Conservation (phyloP, 2,329 filamentous ascomycete species). For the Monosporascus cannonballus region DNA sequence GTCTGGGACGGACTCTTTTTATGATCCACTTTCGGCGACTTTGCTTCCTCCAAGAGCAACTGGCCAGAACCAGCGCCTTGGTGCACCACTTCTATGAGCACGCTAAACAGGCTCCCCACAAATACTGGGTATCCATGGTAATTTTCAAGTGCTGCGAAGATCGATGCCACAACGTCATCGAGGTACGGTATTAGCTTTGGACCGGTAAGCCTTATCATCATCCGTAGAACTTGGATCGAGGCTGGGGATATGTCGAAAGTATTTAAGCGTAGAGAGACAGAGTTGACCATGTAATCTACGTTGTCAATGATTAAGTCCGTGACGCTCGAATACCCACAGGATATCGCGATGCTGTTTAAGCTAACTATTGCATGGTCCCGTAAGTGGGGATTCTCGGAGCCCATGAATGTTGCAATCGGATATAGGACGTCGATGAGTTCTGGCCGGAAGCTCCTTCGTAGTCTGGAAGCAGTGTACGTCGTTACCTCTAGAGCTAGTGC, state of each 20-base stretch:
- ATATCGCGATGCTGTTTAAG: constrained; percentile 69
- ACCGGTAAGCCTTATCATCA: constrained; percentile 90
- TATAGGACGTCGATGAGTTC: constrained; percentile 91
- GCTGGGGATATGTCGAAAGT: constrained; percentile 89
- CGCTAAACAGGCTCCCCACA: constrained; percentile 78
- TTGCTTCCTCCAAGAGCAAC: constrained; percentile 39
- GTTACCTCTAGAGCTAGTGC: constrained; percentile 77
- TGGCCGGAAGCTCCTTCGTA: constrained; percentile 64
- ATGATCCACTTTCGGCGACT: constrained; percentile 32
- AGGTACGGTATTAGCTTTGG: constrained; percentile 77
- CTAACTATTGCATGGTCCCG: constrained; percentile 78
- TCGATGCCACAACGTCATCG: constrained; percentile 83
- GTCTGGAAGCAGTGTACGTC: constrained; percentile 65
- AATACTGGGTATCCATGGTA: constrained; percentile 89
- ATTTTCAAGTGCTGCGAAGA: constrained; percentile 88
- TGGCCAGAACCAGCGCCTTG: constrained; percentile 63
- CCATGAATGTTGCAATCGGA: constrained; percentile 82
- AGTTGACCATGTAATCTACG: constrained; percentile 94
- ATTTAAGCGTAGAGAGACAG: constrained; percentile 81
- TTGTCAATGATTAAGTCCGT: constrained; percentile 81
- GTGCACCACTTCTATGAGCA: constrained; percentile 75
- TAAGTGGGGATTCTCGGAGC: constrained; percentile 60
- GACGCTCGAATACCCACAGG: constrained; percentile 69
- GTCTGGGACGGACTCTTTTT: constrained; percentile 30
- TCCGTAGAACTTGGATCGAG: constrained; percentile 80